phyloP scores from a whole-genome alignment of 192 early-diverging fungal genomes.

The Podila minutissima region DNA sequence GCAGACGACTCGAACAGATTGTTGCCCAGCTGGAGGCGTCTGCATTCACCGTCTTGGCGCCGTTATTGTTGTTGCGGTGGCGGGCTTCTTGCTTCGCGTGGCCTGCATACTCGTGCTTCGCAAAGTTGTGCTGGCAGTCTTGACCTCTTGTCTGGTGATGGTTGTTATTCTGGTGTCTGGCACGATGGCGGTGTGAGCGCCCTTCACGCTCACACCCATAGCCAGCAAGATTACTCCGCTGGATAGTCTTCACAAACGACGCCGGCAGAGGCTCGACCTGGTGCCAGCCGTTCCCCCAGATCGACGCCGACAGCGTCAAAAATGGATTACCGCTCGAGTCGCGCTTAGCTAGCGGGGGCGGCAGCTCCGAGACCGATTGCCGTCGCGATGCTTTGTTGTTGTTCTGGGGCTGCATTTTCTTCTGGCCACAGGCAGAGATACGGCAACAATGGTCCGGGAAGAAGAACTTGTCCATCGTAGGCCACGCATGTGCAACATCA shows the following conservation, averaged over 20 bases:
- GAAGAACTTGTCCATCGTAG: constrained; percentile 34
- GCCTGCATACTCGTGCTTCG: not conserved
- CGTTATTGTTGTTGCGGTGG: constrained; percentile 1
- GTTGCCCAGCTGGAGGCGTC: constrained; percentile 32
- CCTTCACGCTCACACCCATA: constrained; percentile 20
- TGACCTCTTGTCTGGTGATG: too few species aligned
- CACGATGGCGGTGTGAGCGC: too few species aligned
- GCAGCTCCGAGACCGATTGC: constrained; percentile 23
- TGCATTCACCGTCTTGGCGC: not conserved
- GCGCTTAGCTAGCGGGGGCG: constrained; percentile 19
- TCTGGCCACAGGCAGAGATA: constrained; percentile 21
- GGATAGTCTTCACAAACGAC: constrained; percentile 36
- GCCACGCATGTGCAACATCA: constrained; percentile 29
- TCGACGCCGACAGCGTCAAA: constrained; percentile 25
- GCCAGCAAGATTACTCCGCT: constrained; percentile 21
- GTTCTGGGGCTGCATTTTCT: not conserved
- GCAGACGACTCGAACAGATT: constrained; percentile 31
- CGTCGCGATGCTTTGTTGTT: constrained; percentile 4
- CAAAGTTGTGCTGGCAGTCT: not conserved
- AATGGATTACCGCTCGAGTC: constrained; percentile 1
- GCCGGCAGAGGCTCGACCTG: constrained; percentile 45
- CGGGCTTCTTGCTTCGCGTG: not conserved
- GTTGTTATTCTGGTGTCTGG: too few species aligned
- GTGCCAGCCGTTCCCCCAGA: constrained; percentile 48
- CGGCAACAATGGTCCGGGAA: constrained; percentile 50